Base-by-base conservation (phyloP, 2,329 filamentous ascomycete genomes). In the Verticillium klebahnii region DNA sequence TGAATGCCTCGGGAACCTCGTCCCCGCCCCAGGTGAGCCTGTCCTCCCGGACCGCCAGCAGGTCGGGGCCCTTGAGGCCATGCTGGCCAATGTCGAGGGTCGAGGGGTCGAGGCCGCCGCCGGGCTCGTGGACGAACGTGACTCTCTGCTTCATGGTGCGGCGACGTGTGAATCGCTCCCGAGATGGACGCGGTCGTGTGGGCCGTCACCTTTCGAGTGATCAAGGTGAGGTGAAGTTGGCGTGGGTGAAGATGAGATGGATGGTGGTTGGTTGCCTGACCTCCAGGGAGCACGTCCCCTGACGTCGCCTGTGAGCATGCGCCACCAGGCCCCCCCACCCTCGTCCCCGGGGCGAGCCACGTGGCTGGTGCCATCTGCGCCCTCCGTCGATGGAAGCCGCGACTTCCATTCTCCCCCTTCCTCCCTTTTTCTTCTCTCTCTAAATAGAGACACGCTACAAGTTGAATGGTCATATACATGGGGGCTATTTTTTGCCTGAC, bases 1-100 rank as follows among this genome's bases (percentile, higher is more conserved):
- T 82, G 17, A 95, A 73, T 73, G 91, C 87, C 17, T 76, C 70
- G 5, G 92, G 90, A 50, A 97, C 82, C 77, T 96, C 92, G 57
- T 88, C 81, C 23, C 93, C 77, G 40, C 84, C 82, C 64, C 95
- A 76, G 1, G 92, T 97, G 67, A 94, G 75, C 63, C 89, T 86
- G 72, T 95, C 91, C 75, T 98, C 91, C 66, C 91, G 88, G 15
- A 87, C 86, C 23, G 89, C 89, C 58, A 85, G 74, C 52, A 95
- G 73, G 36, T 78, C 74, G 0, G 84, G 80, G 2, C 82, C 83
- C 1, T 79, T 79, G 60, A 96, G 76, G 3, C 80, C 80, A 56
- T 80, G 77, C 54, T 80, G 76, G 55, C 78, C 78, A 54, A 96
- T 75, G 14, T 82, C 74, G 59, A 96, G 76, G 56, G 85, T 78